These are phyloP conservation scores for Fusarium ramigenum DNA, from an alignment of 2,329 filamentous ascomycete genomes.

Conservation along the genomic window DNA sequence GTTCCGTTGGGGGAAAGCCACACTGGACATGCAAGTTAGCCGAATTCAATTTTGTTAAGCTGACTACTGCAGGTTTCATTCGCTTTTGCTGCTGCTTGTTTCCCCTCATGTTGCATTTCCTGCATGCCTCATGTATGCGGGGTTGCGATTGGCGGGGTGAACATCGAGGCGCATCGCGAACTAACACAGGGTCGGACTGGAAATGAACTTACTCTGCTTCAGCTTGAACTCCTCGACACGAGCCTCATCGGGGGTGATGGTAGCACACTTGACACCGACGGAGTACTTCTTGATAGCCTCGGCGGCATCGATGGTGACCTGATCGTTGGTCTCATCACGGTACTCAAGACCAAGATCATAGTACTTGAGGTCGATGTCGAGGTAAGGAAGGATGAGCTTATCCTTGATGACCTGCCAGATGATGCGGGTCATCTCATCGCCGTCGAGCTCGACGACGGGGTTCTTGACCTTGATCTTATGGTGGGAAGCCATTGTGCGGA, in stretches of 20 bases:
- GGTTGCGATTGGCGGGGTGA: slow-evolving; percentile 34
- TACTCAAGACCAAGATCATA: slow-evolving; percentile 94
- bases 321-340: slow-evolving; percentile 94
- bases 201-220: slow-evolving; percentile 82
- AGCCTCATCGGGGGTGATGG: slow-evolving; percentile 97
- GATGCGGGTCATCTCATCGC: slow-evolving; percentile 95
- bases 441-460: slow-evolving; percentile 96
- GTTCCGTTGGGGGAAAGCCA: slow-evolving; percentile 98
- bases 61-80: slow-evolving; percentile 21
- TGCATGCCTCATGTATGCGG: slow-evolving; percentile 38
- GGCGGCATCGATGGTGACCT: slow-evolving; percentile 94
- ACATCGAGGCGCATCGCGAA: slow-evolving; percentile 27
- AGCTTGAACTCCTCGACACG: slow-evolving; percentile 98
- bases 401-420: slow-evolving; percentile 99
- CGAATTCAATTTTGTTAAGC: slow-evolving; percentile 11
- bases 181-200: slow-evolving; percentile 14
- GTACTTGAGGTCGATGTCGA: slow-evolving; percentile 98
- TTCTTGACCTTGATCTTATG: slow-evolving; percentile 99
- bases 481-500: slow-evolving; percentile 68
- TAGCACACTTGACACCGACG: slow-evolving; percentile 98
- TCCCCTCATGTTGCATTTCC: slow-evolving; percentile 14
- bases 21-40: slow-evolving; percentile 65
- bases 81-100: slow-evolving; percentile 9
- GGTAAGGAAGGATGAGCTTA: slow-evolving; percentile 96
- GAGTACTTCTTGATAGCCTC: slow-evolving; percentile 99